Conservation (phyloP, 139 green algal species). For the Chlorella sorokiniana region DNA sequence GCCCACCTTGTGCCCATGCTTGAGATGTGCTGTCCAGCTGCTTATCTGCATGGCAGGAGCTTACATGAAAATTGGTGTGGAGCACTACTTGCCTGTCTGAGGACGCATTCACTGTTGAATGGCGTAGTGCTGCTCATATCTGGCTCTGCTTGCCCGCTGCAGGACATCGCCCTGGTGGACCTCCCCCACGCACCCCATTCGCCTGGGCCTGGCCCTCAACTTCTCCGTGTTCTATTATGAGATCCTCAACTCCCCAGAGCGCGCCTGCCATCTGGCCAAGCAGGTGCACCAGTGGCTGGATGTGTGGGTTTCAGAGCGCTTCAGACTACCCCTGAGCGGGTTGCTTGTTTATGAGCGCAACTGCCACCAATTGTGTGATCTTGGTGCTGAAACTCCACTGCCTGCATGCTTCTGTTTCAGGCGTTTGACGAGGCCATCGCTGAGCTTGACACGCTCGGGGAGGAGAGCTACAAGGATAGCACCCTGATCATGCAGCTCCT, state of each 20-base stretch:
- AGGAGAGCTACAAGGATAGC: conserved; percentile 99
- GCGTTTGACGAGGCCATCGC: conserved; percentile 99
- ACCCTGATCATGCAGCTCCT: conserved; percentile 99
- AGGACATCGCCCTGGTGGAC: conserved; percentile 96
- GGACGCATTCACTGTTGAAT: too few relatives aligned
- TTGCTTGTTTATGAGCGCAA: not conserved
- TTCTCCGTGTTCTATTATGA: conserved; percentile 99
- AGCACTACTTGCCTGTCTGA: too few relatives aligned
- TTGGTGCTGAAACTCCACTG: not conserved
- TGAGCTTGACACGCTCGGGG: conserved; percentile 96
- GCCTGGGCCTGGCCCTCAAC: conserved; percentile 97
- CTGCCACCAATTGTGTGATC: not conserved
- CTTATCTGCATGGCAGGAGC: too few relatives aligned
- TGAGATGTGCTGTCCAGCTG: too few relatives aligned
- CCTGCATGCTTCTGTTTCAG: conserved; percentile 41
- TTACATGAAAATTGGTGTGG: too few relatives aligned
- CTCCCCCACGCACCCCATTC: conserved; percentile 97
- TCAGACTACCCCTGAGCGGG: not conserved
- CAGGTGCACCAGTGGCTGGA: conserved; percentile 60
- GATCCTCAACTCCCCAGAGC: conserved; percentile 98
- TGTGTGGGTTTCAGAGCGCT: not conserved
- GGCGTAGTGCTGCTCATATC: too few relatives aligned
- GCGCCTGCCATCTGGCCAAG: conserved; percentile 96
- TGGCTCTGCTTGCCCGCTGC: not conserved
- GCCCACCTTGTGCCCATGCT: not conserved